Base-by-base conservation (phyloP, 2,329 filamentous ascomycete genomes). In the Meredithiella fracta region DNA sequence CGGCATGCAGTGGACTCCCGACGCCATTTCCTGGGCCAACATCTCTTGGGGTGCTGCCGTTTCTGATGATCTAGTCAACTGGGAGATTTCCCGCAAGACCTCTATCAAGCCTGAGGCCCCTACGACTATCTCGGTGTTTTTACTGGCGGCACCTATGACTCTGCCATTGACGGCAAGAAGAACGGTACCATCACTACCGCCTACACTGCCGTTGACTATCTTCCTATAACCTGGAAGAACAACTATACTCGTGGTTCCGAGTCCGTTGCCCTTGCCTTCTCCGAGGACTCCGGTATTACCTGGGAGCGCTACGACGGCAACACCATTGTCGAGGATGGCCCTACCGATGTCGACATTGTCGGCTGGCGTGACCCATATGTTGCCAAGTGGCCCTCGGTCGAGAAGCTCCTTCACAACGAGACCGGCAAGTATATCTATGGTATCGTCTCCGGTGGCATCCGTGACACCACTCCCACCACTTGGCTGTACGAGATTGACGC, bases 211-310 rank as follows among this genome's bases (percentile, higher is more conserved):
- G 69, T 73, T 11, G 67, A 66, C 17, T 70, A 66, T 58, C 60
- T 72, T 6, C 71, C 71, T 0, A 72, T 73, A 11, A 67, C 71
- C 40, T 73, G 70, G 70, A 72, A 68, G 7, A 66, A 72, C 38
- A 63, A 65, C 25, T 72, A 74, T 58, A 70, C 67, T n/a, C 66
- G 69, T 8, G 70, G 69, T 6, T 69, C 69, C 38, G 72, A 75
- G 59, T 70, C 70, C 0, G 70, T 74, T 53, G 68, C 68, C 14
- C 62, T 73, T 1, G 72, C 71, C 1, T 65, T 71, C 3, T 68
- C 64, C 63, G 69, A 56, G 66, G 68, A 70, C 67, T 59, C 55
- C 20, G 62, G 61, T 26, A 5, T 49, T 23, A 59, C 61, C 5
- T 64, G 62, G 62, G 47, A 56, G 20, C 59, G 60, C n/a, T 60